These are phyloP conservation scores for Knufia fluminis DNA, from an alignment of 2,329 filamentous ascomycete genomes.

Conservation along the genomic window DNA sequence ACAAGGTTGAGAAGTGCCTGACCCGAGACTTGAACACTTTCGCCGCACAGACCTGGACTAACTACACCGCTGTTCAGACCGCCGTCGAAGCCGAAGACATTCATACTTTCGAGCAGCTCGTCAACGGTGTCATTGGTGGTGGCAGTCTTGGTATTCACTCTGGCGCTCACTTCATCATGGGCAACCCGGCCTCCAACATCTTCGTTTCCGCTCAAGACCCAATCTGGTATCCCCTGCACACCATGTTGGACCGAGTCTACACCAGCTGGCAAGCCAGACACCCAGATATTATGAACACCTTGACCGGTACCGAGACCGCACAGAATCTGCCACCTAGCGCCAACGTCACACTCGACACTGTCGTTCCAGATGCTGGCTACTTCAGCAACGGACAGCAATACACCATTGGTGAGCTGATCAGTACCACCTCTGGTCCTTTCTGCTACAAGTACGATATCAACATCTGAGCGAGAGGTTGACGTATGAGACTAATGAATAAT, in stretches of 20 bases:
- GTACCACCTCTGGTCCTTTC: constrained; percentile 23
- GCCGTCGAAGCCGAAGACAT: constrained; percentile 14
- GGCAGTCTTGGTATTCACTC: constrained; percentile 20
- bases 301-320: constrained; percentile 21
- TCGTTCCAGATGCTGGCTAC: constrained; percentile 19
- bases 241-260: constrained; percentile 23
- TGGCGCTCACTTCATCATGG: constrained; percentile 23
- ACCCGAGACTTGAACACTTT: constrained; percentile 23
- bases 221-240: constrained; percentile 22
- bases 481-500: too few species aligned
- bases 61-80: constrained; percentile 16
- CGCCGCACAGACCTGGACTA: constrained; percentile 19
- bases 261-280: constrained; percentile 22
- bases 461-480: constrained; percentile 9
- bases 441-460: constrained; percentile 23
- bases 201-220: constrained; percentile 22
- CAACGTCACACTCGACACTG: constrained; percentile 21
- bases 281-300: constrained; percentile 15
- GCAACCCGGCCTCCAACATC: constrained; percentile 19
- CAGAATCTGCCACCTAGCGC: constrained; percentile 20
- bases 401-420: constrained; percentile 20
- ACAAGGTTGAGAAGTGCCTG: constrained; percentile 20
- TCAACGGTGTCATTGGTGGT: constrained; percentile 21
- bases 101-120: constrained; percentile 12
- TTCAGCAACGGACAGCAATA: constrained; percentile 11